Evolutionary conservation across 139 green algal genomes (phyloP), one percentile per base, ranked within the genome.

Genomic region (Mychonastes homosphaera): DNA sequence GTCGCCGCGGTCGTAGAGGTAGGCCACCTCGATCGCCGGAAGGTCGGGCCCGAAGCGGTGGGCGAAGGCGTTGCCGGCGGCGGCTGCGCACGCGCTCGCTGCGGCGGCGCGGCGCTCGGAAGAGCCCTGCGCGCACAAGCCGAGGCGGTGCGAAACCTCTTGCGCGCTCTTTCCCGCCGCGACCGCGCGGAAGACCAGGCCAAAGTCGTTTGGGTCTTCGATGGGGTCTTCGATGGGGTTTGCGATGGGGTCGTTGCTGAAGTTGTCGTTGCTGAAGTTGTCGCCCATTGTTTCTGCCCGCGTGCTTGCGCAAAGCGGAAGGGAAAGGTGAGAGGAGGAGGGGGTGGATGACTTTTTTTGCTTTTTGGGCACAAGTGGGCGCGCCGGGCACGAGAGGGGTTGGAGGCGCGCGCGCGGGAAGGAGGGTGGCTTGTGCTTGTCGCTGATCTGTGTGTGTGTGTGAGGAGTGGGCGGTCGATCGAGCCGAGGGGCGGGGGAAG

Each of bases 71-170:
- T 27, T 56, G 57, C 13, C n/a, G 45, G 41, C 7, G 45, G 57
- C 45, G 45, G 44, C 21, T 56, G 57, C 13, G 45, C 43, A 12
- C 47, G 57, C 6, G 18, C 38, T 53, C 27, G 56, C 8, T 53
- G 56, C 34, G 23, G 39, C 28, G 39, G 56, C n/a, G n/a, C n/a
- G n/a, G n/a, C n/a, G n/a, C n/a, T 53, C 13, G 56, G 15, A 23
- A 10, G 21, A 28, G 35, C 21, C 44, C 7, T 39, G 39, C 38
- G 32, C 44, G 56, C 33, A 24, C 9, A 53, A 43, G 39, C 16
- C 44, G 56, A 29, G 39, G 56, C 27, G 39, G 56, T 56, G 39
- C 23, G 13, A 43, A 39, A 29, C 44, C 38, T 53, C 44, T 36
- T 56, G 39, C 38, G 32, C 44, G 56, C 34, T 53, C 38, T 38